Base-by-base conservation (phyloP, 306 rosid genomes). In the Canavalia ensiformis region DNA sequence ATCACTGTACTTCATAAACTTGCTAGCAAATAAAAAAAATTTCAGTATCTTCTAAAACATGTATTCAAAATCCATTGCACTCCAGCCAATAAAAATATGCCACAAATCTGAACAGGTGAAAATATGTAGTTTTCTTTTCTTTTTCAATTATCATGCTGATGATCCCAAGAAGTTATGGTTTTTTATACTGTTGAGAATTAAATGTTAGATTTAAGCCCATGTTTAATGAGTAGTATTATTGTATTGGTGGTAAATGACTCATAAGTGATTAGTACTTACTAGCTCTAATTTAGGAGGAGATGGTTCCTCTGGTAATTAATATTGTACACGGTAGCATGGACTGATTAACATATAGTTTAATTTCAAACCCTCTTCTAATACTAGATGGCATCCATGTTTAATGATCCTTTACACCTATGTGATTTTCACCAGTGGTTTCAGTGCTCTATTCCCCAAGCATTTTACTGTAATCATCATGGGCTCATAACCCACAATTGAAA, bases 61-160 rank as follows among this genome's bases (percentile, higher is more conserved):
- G 49, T 8, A 73, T 64, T 77, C 70, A 72, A 41, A 83, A 65
- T 29, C 44, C 49, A 66, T 13, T 45, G 57, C 58, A 55, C 31
- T 49, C 55, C 34, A 18, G 70, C 70, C 62, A 8, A 79, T 33
- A 25, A 28, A 33, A 56, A 59, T 28, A 18, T 18, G 66, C 30
- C 41, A 64, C 11, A 70, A 54, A 78, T 46, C 13, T 29, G 59
- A 84, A 84, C 49, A 31, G 37, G 8, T 45, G 55, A 64, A 72
- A 72, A 64, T 64, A 65, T 65, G 57, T 56, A 18, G 35, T 42
- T 25, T 66, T 42, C 8, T 66, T 25, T 67, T 5, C 57, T 29
- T 42, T 66, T 31, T 41, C 42, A 59, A 34, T 67, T 42, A 55
- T 68, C 74, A 77, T 18, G n/a, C 9, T 77, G 45, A 55, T 56